These are phyloP conservation scores for Erigeron canadensis DNA, from an alignment of 129 eudicot genomes.

Conservation along the genomic window DNA sequence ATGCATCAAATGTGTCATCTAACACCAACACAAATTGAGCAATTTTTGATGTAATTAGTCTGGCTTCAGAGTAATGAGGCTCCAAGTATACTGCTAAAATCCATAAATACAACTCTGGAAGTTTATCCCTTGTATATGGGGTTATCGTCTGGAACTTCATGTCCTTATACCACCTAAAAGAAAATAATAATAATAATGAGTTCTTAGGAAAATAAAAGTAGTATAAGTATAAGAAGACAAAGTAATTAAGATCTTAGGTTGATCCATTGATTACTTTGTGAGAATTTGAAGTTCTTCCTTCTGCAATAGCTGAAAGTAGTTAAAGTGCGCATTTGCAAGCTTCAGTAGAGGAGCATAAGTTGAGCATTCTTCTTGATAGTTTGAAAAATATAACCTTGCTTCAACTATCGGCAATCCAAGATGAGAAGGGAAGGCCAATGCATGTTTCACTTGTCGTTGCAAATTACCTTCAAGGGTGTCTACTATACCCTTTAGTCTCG, in stretches of 20 bases:
- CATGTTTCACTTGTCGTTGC: background rate
- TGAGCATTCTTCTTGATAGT: constrained; percentile 12
- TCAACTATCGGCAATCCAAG: background rate
- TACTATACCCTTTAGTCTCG: background rate
- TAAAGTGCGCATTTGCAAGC: constrained; percentile 1
- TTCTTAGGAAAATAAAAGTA: background rate
- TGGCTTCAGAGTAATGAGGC: constrained; percentile 29
- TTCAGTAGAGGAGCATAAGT: background rate
- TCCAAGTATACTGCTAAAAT: constrained; percentile 30
- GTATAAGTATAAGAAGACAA: no score
- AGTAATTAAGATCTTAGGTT: no score
- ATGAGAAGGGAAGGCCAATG: background rate
- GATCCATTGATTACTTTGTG: background rate
- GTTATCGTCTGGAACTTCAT: background rate
- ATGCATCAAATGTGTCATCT: no score
- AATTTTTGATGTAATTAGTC: constrained; percentile 30
- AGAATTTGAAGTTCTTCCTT: background rate
- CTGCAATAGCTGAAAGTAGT: background rate
- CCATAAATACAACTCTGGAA: constrained; percentile 25
- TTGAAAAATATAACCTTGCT: background rate
- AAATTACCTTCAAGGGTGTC: background rate
- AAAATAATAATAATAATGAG: background rate
- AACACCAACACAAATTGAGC: background rate
- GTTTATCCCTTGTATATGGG: background rate
- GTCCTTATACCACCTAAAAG: background rate